Evolutionary conservation across 257 asterid genomes (phyloP), one percentile per base, ranked within the genome.

Genomic region (Gentiana dahurica): DNA sequence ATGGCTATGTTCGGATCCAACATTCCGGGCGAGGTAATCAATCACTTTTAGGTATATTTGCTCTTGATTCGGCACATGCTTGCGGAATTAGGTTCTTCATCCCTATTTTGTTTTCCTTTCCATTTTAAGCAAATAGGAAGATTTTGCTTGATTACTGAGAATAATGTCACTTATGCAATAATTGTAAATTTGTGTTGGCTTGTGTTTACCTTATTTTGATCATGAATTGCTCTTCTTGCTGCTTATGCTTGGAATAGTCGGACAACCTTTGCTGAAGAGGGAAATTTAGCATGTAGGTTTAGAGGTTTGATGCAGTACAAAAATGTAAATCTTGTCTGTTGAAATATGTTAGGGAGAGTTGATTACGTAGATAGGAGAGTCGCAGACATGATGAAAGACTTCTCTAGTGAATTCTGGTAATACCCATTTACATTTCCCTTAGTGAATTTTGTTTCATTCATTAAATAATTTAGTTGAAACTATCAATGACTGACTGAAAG

Each of bases 1-100:
- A 64, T 69, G 70, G 52, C 70, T 33, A 12, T 64, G 67, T 12
- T 69, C n/a, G 75, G 69, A 53, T 63, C 69, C 43, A 49, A 41
- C 54, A n/a, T 60, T 35, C 33, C 65, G 8, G 33, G 44, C n/a
- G 75, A 69, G 51, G 75, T 69, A 37, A 24, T 8, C 34, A 34
- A 41, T 34, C 12, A 10, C 36, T 8, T 11, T 8, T 39, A 4
- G 12, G 13, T 35, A 11, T 3, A 43, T 3, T 2, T 35, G 3
- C 53, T 3, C 9, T n/a, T 41, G n/a, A 39, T 9, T 5, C n/a
- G 4, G 12, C 11, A 47, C 33, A 3, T 6, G 8, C 11, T 37
- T 24, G 24, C 34, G n/a, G 12, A 2, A 44, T 52, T 35, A 55
- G 60, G 41, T 63, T 59, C 49, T 64, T 32, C 35, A 12, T 53